Base-by-base conservation (phyloP, 2,329 filamentous ascomycete genomes). In the Pochonia chlamydosporia region DNA sequence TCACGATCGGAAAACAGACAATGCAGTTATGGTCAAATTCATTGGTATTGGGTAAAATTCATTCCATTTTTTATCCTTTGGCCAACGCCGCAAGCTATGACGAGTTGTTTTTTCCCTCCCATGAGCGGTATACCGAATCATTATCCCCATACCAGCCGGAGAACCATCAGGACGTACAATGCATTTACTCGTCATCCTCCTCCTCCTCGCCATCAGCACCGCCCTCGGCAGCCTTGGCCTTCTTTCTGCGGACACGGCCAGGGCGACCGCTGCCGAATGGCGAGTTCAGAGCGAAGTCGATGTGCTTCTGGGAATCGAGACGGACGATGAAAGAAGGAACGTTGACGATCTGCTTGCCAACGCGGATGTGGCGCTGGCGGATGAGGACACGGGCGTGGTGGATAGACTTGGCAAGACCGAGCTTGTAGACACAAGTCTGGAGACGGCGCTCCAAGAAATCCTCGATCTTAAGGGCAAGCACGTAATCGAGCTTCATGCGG, bases 401-500 rank as follows among this genome's bases (percentile, higher is more conserved):
- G 78, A 99, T 97, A 56, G 91, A 96, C 89, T 99, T 99, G 79
- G 93, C 93, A 57, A 99, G 89, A 68, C 93, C 93, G 66, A 99
- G 91, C 88, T 99, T 97, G 87, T 96, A 97, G 74, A 99, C 93
- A 69, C 92, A 96, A 66, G 93, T 99, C 86, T 99, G 92, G 63
- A 97, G 91, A 76, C 93, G 91, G 68, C 93, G 92, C 87, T 99
- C 93, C 78, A 99, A 84, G 87, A 99, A 99, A 78, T 99, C 93
- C 79, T 99, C 93, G 67, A 95, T 87, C 84, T 96, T 95, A 54
- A 99, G 86, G 78, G 93, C 93, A 71, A 99, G 81, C 71, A 99
- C 93, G 87, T 99, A 96, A 96, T 99, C 93, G 83, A 99, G 93
- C 88, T 96, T 99, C 93, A 99, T 99, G 84, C 93, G 93, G 73